Evolutionary conservation across 2,329 filamentous ascomycete genomes (phyloP), one percentile per base, ranked within the genome.

Genomic region (Monilinia vaccinii-corymbosi): DNA sequence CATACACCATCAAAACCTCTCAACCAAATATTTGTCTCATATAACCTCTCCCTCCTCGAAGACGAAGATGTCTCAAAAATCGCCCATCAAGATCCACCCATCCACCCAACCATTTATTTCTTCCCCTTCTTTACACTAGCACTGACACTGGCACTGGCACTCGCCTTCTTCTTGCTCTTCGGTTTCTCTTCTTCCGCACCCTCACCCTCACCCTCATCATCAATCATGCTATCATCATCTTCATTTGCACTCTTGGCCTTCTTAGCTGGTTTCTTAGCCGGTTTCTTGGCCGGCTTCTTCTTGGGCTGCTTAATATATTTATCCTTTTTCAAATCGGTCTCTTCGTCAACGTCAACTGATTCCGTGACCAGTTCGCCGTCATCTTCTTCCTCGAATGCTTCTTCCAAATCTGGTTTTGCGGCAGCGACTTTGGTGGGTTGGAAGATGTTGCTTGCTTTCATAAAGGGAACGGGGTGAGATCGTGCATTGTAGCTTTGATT

Each of bases 301-400:
- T 96, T 97, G 14, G 93, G 90, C 71, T 88, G 82, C 73, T 94
- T 96, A 72, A 97, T 92, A 70, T 96, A 97, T 74, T 97, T 97
- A 75, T 99, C 94, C 71, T 93, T 96, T 70, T 88, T 91, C 56
- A 97, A 73, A 71, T 96, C 91, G n/a, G 85, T 76, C 57, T 91
- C 88, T 4, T 89, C 88, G 0, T 86, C 86, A 1, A 80, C 83
- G 46, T 84, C 82, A 1, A 76, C 81, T 3, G 77, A 73, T n/a
- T 75, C 75, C 18, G 75, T 75, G 1, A 83, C 75, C 38, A 85
- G 85, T n/a, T 80, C 86, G 23, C 86, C 88, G 47, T 84, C 83
- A 49, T 96, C 93, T 6, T 91, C 91, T 67, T 96, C 93, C 52
- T 97, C 92, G 58, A 99, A 87, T 2, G 92, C 94, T 74, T 99